Evolutionary conservation across 2,329 filamentous ascomycete genomes (phyloP).

Genomic region (Colletotrichum sojae): DNA sequence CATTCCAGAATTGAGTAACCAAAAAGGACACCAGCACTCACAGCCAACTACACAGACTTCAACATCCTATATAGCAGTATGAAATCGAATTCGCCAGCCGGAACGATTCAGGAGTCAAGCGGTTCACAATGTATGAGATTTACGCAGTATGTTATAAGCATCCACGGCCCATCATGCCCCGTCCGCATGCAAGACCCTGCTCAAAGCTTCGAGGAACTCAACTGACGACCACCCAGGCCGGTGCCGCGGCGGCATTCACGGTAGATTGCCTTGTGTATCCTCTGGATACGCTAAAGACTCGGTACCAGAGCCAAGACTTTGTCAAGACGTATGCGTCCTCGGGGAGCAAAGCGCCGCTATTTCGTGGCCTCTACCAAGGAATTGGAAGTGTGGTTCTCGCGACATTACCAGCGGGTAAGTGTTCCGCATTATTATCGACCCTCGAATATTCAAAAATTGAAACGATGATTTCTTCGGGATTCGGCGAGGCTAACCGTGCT

Average conservation of each 20-base stretch:
- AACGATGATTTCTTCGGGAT: neutral
- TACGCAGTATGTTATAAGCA: constrained; percentile 33
- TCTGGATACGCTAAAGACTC: constrained; percentile 90
- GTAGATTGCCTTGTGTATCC: constrained; percentile 91
- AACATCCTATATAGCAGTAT: neutral
- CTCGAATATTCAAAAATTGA: neutral
- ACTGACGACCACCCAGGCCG: constrained; percentile 70
- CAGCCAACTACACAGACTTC: neutral
- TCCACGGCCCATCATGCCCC: neutral
- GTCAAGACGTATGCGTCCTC: constrained; percentile 74
- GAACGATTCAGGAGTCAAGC: neutral
- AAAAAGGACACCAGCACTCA: neutral
- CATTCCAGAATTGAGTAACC: constrained; percentile 2
- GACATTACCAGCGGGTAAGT: constrained; percentile 85
- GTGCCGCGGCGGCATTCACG: constrained; percentile 86
- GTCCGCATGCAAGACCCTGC: too few species aligned
- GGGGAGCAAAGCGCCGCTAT: constrained; percentile 67
- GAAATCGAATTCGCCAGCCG: neutral
- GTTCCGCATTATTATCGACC: neutral
- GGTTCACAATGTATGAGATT: constrained; percentile 40
- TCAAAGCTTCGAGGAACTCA: neutral
- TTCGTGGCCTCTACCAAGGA: constrained; percentile 87
- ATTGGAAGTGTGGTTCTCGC: constrained; percentile 87
- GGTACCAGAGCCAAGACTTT: constrained; percentile 85
- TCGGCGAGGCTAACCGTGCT: constrained; percentile 38